A percentile compares a stretch with the other conserved stretches of the same genome.
Evolutionary conservation across 768 basidiomycete genomes (phyloP).

Genomic region (Trametes cubensis): DNA sequence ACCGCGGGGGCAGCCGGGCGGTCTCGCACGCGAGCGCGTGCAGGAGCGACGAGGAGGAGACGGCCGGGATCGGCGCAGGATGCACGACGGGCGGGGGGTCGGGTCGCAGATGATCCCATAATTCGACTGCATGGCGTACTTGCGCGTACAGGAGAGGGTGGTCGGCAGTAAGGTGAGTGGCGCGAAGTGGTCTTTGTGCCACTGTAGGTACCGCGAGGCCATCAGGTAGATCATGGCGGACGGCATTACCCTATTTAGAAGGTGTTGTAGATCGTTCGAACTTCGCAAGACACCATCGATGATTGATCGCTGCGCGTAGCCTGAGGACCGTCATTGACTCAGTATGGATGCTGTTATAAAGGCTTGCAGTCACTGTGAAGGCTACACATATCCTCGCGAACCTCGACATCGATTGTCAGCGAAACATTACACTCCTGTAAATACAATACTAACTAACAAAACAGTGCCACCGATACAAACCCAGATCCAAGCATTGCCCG

Average conservation of each 20-base stretch:
- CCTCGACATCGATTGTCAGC: too few species aligned
- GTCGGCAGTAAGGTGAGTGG: background rate
- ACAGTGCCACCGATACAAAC: too few species aligned
- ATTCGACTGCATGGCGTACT: background rate
- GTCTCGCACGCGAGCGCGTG: background rate
- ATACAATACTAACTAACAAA: too few species aligned
- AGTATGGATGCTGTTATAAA: too few species aligned
- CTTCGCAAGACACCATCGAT: too few species aligned
- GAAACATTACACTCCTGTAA: too few species aligned
- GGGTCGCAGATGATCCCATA: background rate
- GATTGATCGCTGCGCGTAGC: too few species aligned
- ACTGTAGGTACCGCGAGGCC: background rate
- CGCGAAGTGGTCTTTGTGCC: background rate
- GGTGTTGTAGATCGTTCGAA: constrained; percentile 8
- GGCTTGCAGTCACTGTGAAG: too few species aligned
- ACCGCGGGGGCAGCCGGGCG: background rate
- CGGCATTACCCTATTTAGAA: constrained; percentile 2
- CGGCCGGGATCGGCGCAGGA: background rate
- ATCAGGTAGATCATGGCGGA: background rate
- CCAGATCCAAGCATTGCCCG: too few species aligned
- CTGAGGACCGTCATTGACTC: too few species aligned
- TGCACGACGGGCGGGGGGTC: background rate
- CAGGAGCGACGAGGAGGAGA: background rate
- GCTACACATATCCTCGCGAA: too few species aligned
- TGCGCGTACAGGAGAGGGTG: background rate